Percentiles rank a stretch among this genome's conserved stretches.
These are phyloP conservation scores for Berberis vulgaris DNA, from an alignment of 164 flowering plant species.

Conservation along the genomic window DNA sequence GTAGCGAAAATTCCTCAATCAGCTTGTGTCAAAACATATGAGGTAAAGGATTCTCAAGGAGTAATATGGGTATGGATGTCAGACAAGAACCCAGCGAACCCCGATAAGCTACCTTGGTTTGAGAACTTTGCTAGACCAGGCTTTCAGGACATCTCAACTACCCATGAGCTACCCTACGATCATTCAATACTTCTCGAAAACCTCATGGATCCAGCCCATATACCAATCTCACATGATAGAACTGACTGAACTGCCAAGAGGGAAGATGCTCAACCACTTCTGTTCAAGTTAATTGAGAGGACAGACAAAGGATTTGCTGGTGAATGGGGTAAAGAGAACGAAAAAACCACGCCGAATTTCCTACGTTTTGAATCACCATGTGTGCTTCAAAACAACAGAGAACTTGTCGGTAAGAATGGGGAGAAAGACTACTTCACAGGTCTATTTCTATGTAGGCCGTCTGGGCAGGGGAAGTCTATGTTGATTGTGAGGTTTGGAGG, in stretches of 20 bases:
- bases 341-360: slow-evolving; percentile 36
- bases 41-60: slow-evolving; percentile 83
- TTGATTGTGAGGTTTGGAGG: slow-evolving; percentile 86
- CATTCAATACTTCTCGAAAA: slow-evolving; percentile 94
- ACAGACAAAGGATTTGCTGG: slow-evolving; percentile 88
- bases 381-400: slow-evolving; percentile 78
- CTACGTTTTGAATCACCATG: slow-evolving; percentile 86
- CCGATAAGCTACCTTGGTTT: slow-evolving; percentile 73
- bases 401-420: slow-evolving; percentile 53
- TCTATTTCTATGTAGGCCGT: slow-evolving; percentile 82
- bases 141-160: slow-evolving; percentile 66
- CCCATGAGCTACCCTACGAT: slow-evolving; percentile 93
- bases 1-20: slow-evolving; percentile 70
- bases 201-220: slow-evolving; percentile 97
- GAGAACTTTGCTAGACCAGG: slow-evolving; percentile 82
- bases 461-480: slow-evolving; percentile 96
- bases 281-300: slow-evolving; percentile 66
- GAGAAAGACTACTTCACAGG: slow-evolving; percentile 57
- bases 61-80: slow-evolving; percentile 99
- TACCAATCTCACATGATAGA: slow-evolving; percentile 91
- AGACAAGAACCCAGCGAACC: slow-evolving; percentile 47
- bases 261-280: slow-evolving; percentile 80
- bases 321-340: slow-evolving; percentile 63
- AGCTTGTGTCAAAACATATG: slow-evolving; percentile 68
- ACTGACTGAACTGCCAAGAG: slow-evolving; percentile 82